phyloP scores from a whole-genome alignment of 768 basidiomycete species.

The Suillus bovinus region DNA sequence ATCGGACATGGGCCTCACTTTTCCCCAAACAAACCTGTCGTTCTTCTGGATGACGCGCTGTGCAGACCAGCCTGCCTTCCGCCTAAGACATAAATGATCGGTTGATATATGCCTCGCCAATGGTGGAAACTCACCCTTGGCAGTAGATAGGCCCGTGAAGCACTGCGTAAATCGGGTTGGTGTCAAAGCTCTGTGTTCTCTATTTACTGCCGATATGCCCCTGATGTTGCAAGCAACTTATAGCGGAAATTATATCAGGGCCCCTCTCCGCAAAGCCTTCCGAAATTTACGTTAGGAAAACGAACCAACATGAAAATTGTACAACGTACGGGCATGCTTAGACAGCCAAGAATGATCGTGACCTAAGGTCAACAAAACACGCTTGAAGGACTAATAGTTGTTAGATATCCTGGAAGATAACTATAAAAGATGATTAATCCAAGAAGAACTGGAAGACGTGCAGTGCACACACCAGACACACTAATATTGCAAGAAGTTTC shows the following conservation, averaged over 20 bases:
- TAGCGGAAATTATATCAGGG: constrained; percentile 38
- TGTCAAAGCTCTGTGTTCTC: too few relatives aligned
- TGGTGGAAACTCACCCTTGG: too few relatives aligned
- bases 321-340: constrained; percentile 10
- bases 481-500: constrained; percentile 5
- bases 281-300: background rate
- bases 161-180: too few relatives aligned
- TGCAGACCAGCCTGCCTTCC: too few relatives aligned
- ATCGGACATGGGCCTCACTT: too few relatives aligned
- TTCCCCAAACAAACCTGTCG: too few relatives aligned
- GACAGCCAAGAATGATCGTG: constrained; percentile 10
- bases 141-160: too few relatives aligned
- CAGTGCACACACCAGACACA: constrained; percentile 8
- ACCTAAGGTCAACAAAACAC: constrained; percentile 6
- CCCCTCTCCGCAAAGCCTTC: constrained; percentile 35
- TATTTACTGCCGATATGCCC: too few relatives aligned
- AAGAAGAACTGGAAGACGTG: constrained; percentile 7
- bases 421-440: background rate
- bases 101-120: too few relatives aligned
- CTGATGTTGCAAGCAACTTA: constrained; percentile 24
- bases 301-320: background rate
- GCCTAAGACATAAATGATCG: too few relatives aligned
- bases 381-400: constrained; percentile 1
- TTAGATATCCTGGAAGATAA: constrained; percentile 11
- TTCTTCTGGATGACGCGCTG: too few relatives aligned